Conservation (phyloP, 1,284 basidiomycete species). For the Austropuccinia psidii region DNA sequence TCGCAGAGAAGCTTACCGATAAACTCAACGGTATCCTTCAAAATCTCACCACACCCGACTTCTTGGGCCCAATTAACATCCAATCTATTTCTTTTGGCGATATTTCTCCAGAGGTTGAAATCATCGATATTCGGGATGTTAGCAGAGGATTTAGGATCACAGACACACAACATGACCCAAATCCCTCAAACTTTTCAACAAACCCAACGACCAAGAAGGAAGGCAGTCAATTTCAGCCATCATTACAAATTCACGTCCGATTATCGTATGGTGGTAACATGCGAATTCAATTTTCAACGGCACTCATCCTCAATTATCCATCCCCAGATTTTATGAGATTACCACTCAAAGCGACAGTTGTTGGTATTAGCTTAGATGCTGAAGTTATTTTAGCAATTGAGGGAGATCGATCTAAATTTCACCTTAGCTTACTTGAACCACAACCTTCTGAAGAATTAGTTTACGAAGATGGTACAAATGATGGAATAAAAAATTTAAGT, state of each 20-base stretch:
- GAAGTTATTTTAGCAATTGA: slow-evolving; percentile 87
- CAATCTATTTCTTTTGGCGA: slow-evolving; percentile 80
- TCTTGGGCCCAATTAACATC: slow-evolving; percentile 82
- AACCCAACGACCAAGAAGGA: slow-evolving; percentile 6
- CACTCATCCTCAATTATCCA: slow-evolving; percentile 91
- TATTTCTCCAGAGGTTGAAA: slow-evolving; percentile 70
- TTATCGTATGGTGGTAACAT: slow-evolving; percentile 50
- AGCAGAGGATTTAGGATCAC: slow-evolving; percentile 71
- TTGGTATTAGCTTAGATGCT: slow-evolving; percentile 74
- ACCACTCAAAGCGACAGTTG: slow-evolving; percentile 83
- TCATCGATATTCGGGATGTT: slow-evolving; percentile 86
- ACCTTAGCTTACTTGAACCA: slow-evolving; percentile 72
- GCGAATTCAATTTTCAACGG: slow-evolving; percentile 68
- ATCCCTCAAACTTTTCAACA: slow-evolving; percentile 47
- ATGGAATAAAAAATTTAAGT: background rate
- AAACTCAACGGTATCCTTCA: slow-evolving; percentile 72
- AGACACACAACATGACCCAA: slow-evolving; percentile 65
- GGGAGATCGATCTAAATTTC: slow-evolving; percentile 65
- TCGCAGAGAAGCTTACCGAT: slow-evolving; percentile 64
- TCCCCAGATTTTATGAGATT: slow-evolving; percentile 90
- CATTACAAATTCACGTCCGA: slow-evolving; percentile 51
- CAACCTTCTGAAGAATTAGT: background rate
- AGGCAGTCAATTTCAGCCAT: slow-evolving; percentile 42
- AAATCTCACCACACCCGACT: slow-evolving; percentile 67
- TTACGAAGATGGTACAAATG: background rate